Evolutionary conservation across 2,329 filamentous ascomycete genomes (phyloP).

Genomic region (Hirsutella thompsonii): DNA sequence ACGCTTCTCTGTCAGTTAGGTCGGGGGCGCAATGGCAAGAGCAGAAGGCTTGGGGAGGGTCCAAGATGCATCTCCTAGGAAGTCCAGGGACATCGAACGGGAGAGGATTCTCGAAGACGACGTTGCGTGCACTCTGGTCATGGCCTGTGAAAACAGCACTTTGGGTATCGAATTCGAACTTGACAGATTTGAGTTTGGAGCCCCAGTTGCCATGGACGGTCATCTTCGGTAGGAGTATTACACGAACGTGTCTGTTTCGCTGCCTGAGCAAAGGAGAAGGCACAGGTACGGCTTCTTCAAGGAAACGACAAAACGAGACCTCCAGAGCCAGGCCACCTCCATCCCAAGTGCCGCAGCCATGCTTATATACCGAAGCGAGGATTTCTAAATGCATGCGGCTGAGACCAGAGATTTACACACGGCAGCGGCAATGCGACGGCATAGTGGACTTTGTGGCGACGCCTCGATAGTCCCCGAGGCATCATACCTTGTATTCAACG

Average conservation of each 20-base stretch:
- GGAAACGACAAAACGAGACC: too few species aligned
- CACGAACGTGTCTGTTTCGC: too few species aligned
- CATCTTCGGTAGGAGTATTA: neutral
- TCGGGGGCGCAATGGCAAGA: neutral
- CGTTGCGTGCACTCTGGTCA: neutral
- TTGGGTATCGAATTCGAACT: conserved; percentile 1
- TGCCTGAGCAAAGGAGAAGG: too few species aligned
- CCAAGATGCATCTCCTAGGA: neutral
- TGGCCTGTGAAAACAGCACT: neutral
- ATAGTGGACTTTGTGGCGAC: neutral
- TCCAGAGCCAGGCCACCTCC: too few species aligned
- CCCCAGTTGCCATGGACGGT: neutral
- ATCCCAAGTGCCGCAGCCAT: too few species aligned
- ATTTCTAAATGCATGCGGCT: too few species aligned
- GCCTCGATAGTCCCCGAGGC: neutral
- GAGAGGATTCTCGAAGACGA: neutral
- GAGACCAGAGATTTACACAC: too few species aligned
- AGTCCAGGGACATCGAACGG: conserved; percentile 1
- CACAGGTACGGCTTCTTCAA: too few species aligned
- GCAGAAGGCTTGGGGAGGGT: neutral
- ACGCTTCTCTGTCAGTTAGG: too few species aligned
- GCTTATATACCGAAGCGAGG: too few species aligned
- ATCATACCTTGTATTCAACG: neutral
- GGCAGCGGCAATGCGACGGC: too few species aligned
- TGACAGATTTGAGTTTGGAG: conserved; percentile 1